Evolutionary conservation across 106 monocot species (phyloP).

Genomic region (Vanilla planifolia): DNA sequence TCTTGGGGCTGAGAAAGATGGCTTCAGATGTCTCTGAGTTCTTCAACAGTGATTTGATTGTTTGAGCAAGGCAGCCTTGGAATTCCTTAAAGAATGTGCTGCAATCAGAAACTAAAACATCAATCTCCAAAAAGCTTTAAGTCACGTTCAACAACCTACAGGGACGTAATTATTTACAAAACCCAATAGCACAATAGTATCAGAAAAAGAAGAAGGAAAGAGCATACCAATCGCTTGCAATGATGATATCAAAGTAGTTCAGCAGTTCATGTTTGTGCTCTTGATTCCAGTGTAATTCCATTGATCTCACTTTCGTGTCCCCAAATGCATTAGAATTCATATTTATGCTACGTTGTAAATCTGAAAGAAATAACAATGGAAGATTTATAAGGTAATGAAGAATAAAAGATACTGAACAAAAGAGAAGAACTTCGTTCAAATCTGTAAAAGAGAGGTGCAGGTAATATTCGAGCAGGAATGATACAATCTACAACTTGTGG

Average conservation of each 20-base stretch:
- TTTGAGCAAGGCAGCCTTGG: slow-evolving; percentile 65
- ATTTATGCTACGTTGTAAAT: slow-evolving; percentile 65
- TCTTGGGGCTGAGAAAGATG: slow-evolving; percentile 69
- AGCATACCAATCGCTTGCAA: slow-evolving; percentile 97
- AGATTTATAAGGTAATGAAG: slow-evolving; percentile 21
- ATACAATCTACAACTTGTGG: slow-evolving; percentile 93
- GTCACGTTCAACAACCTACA: no score
- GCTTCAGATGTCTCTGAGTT: slow-evolving; percentile 63
- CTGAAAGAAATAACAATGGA: no score
- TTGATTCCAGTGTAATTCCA: slow-evolving; percentile 79
- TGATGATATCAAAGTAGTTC: slow-evolving; percentile 72
- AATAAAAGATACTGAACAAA: slow-evolving; percentile 1
- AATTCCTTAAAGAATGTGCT: slow-evolving; percentile 98
- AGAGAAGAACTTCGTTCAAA: slow-evolving; percentile 1
- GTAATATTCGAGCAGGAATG: slow-evolving; percentile 25
- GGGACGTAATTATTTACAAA: no score
- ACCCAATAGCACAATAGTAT: background rate
- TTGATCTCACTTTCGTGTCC: slow-evolving; percentile 53
- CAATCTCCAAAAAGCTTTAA: no score
- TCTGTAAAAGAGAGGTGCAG: background rate
- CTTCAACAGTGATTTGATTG: slow-evolving; percentile 62
- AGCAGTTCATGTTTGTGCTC: slow-evolving; percentile 34
- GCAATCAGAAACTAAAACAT: slow-evolving; percentile 9
- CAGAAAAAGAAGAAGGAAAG: background rate
- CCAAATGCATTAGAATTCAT: slow-evolving; percentile 58